phyloP scores from a whole-genome alignment of 768 basidiomycete genomes.

The Termitomyces sp. region DNA sequence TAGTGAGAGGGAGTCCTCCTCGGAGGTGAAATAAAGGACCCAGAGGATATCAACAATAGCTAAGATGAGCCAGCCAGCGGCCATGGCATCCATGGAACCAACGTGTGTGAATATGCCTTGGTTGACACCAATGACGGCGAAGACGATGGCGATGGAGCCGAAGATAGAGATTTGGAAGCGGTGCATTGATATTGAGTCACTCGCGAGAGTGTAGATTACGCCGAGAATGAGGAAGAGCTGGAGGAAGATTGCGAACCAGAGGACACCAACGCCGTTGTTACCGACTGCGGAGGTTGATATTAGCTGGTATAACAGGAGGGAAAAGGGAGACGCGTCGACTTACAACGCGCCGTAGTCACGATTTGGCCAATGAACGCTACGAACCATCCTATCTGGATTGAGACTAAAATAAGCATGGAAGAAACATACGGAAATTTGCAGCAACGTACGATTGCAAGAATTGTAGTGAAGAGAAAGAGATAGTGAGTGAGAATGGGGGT shows the following conservation, averaged over 20 bases:
- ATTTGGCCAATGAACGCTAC: constrained; percentile 77
- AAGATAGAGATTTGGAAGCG: constrained; percentile 90
- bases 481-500: constrained; percentile 90
- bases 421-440: constrained; percentile 5
- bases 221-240: constrained; percentile 71
- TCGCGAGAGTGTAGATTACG: constrained; percentile 75
- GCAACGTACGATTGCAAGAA: constrained; percentile 70
- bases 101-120: constrained; percentile 56
- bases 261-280: constrained; percentile 51
- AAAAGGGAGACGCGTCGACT: constrained; percentile 13
- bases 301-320: constrained; percentile 8
- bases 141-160: constrained; percentile 83
- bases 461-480: constrained; percentile 84
- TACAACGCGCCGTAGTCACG: constrained; percentile 58
- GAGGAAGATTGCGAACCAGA: constrained; percentile 87
- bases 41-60: constrained; percentile 91
- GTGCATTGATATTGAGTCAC: constrained; percentile 90
- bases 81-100: constrained; percentile 73
- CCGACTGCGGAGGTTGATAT: constrained; percentile 29
- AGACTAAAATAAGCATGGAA: constrained; percentile 32
- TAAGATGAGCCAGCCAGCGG: constrained; percentile 92
- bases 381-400: constrained; percentile 64
- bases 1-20: constrained; percentile 85
- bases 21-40: constrained; percentile 96
- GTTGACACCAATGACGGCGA: constrained; percentile 76